Percentiles rank a stretch among this genome's conserved stretches.
Evolutionary conservation across 306 rosid species (phyloP).

Genomic region (Cicer bijugum): DNA sequence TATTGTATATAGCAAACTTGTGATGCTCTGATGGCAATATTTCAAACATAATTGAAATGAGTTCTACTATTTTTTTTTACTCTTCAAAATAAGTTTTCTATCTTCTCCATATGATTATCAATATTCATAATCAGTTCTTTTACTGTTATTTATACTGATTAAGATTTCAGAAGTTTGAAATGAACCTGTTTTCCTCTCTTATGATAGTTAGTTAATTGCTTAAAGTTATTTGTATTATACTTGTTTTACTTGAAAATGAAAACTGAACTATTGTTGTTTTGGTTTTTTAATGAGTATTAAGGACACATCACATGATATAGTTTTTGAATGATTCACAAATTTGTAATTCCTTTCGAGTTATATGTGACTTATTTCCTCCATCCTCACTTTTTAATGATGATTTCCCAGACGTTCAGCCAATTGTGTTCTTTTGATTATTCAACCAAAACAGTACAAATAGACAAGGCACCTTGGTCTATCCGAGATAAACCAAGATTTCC

Average conservation of each 20-base stretch:
- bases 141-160: neutral
- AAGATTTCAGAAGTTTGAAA: constrained; percentile 35
- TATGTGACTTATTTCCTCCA: constrained; percentile 29
- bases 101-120: neutral
- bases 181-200: constrained; percentile 16
- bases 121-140: constrained; percentile 5
- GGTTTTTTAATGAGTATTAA: constrained; percentile 24
- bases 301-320: neutral
- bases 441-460: constrained; percentile 67
- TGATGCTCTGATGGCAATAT: constrained; percentile 18
- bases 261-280: constrained; percentile 27
- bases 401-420: constrained; percentile 90
- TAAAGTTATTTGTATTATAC: constrained; percentile 13
- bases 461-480: constrained; percentile 86
- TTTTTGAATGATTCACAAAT: constrained; percentile 22
- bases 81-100: neutral
- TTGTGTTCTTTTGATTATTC: constrained; percentile 79
- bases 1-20: constrained; percentile 34
- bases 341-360: constrained; percentile 23
- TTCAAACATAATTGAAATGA: constrained; percentile 4
- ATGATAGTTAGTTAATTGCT: constrained; percentile 23
- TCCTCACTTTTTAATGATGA: constrained; percentile 39
- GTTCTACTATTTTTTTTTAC: constrained; percentile 2
- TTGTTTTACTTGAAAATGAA: constrained; percentile 1
- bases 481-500: constrained; percentile 83